Evolutionary conservation across 2,329 filamentous ascomycete species (phyloP).

Genomic region (Monilinia vaccinii-corymbosi): DNA sequence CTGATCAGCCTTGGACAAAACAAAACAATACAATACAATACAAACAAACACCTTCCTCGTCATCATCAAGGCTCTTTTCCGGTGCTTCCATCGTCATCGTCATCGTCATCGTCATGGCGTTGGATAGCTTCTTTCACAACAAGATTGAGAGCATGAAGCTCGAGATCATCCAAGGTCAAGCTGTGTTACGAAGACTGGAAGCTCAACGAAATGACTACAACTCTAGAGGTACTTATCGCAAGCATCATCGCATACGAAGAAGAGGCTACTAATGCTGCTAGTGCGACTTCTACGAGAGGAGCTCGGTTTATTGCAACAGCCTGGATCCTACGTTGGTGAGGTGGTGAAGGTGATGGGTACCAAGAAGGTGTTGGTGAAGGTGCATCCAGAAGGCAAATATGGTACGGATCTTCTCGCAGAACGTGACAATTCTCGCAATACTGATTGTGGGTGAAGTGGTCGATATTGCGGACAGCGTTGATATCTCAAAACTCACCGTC

Average conservation of each 20-base stretch:
- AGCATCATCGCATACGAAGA: background rate
- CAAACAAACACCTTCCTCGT: background rate
- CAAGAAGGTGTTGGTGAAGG: constrained; percentile 98
- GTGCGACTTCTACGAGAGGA: constrained; percentile 92
- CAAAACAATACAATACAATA: too few species aligned
- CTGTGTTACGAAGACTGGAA: constrained; percentile 86
- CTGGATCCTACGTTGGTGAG: constrained; percentile 95
- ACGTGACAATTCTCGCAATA: too few species aligned
- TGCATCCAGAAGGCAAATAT: constrained; percentile 99
- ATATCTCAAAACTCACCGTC: constrained; percentile 89
- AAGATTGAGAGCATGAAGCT: constrained; percentile 99
- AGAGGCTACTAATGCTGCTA: constrained; percentile 22
- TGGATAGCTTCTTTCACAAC: constrained; percentile 99
- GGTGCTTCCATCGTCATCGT: background rate
- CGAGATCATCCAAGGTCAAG: constrained; percentile 98
- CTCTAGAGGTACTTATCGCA: constrained; percentile 49
- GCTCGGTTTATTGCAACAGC: constrained; percentile 89
- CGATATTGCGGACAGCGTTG: constrained; percentile 88
- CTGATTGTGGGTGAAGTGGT: constrained; percentile 54
- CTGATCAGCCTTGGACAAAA: constrained; percentile 3
- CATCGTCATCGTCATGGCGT: constrained; percentile 76
- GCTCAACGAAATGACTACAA: constrained; percentile 99
- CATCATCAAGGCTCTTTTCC: background rate
- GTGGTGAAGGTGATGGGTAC: constrained; percentile 99
- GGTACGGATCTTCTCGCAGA: constrained; percentile 46